Percentiles rank a stretch among this genome's conserved stretches.
Evolutionary conservation across 78 protist genomes (phyloP).

Genomic region (Chrysochromulina tobinii): DNA sequence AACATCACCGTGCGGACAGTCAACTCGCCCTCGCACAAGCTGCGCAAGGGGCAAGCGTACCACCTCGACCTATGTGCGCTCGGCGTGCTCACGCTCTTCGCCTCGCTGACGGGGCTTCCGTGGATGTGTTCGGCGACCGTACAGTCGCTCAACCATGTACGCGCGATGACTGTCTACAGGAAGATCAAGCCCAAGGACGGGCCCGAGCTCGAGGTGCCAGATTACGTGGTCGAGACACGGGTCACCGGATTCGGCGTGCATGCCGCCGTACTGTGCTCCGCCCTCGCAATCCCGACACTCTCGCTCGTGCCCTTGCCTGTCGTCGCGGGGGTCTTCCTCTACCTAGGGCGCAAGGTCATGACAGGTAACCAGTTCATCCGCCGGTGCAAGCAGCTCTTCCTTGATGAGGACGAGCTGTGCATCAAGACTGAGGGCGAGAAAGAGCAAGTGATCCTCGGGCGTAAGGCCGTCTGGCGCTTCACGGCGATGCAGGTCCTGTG

Average conservation of each 20-base stretch:
- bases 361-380: not conserved
- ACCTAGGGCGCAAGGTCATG: not conserved
- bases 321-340: not conserved
- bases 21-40: constrained; percentile 8
- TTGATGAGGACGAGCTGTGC: not conserved
- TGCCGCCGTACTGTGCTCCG: not conserved
- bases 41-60: constrained; percentile 4
- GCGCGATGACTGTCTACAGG: not conserved
- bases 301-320: not conserved
- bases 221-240: not conserved
- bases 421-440: too few species aligned
- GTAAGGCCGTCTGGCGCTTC: not conserved
- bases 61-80: constrained; percentile 19
- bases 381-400: not conserved
- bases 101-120: constrained; percentile 13
- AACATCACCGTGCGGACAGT: constrained; percentile 25
- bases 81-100: not conserved
- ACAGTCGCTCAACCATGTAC: not conserved
- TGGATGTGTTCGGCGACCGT: constrained; percentile 23
- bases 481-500: not conserved
- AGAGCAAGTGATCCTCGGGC: too few species aligned
- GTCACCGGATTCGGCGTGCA: constrained; percentile 20
- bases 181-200: not conserved
- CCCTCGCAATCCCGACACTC: not conserved
- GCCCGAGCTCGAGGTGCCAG: not conserved